Evolutionary conservation across 441 rosid species (phyloP), one percentile per base, ranked within the genome.

Genomic region (Flueggea neowawraea): DNA sequence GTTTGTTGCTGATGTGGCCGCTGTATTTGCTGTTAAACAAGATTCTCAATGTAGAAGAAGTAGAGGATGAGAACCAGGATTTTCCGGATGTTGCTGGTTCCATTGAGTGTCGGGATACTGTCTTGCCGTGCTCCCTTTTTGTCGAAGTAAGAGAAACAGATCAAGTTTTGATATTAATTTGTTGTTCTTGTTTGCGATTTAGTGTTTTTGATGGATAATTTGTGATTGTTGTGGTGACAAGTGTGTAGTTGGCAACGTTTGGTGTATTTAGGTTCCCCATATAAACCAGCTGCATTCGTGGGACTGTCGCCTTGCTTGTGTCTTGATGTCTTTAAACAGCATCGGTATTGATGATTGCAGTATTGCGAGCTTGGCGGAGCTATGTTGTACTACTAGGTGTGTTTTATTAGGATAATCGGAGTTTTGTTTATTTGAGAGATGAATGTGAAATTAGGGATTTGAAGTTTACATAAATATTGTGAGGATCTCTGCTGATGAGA

Each of bases 271-370:
- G 99, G 95, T 94, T 48, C 94, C 94, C 22, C 96, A 87, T 64
- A 67, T 86, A 62, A 91, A 81, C 58, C 99, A 94, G 84, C 71
- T 86, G 70, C 82, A 73, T 63, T 83, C 90, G 33, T 91, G 99
- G 99, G 99, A 91, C 62, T 91, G 99, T 55, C 97, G 99, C 41
- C 88, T 91, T 53, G 97, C 97, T 74, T 94, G 97, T 73, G 84
- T 89, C 61, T 76, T 79, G 50, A 91, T 94, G 99, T 88, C 78
- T 70, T 80, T 89, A 79, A 84, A 84, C 74, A 78, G 88, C 0
- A 67, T 78, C 72, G 99, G 97, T 58, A 64, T 86, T 64, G 39
- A 68, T n/a, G 74, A 63, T 64, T 86, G 88, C 73, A 75, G 77
- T 67, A 75, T 89, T 50, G 74, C 82, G 67, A 78, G 59, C 10